Base-by-base conservation (phyloP, 169 alveolate species). In the Plasmodium inui region DNA sequence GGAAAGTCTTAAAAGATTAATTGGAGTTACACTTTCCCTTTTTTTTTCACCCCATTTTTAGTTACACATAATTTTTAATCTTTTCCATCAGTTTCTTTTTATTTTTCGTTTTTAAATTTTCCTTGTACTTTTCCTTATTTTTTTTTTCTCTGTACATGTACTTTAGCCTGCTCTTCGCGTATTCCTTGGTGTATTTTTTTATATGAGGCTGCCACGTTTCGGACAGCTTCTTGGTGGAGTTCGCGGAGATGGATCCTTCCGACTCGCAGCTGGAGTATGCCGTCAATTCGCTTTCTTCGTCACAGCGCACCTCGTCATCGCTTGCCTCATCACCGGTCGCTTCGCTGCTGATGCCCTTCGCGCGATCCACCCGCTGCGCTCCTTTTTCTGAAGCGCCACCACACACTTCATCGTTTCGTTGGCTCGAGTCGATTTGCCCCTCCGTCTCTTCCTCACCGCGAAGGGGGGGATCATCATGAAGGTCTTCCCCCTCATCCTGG, bases 51-150 rank as follows among this genome's bases (percentile, higher is more conserved):
- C 41, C 53, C 30, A 30, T 2, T 53, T n/a, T 30, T 37, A 19
- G 12, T 53, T 61, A 88, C 22, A 79, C 46, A 44, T 72, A 88
- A 39, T 79, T 78, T 88, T 88, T 88, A 61, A 88, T 88, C 50
- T 46, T 88, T 70, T 88, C 94, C 94, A 88, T 88, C 19, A 88
- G n/a, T 53, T 88, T 88, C 55, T 88, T 88, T 88, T 88, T 88
- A 39, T 79, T 88, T 79, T 88, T 88, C 37, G 94, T 88, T 79
- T 88, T 88, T 61, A 88, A 78, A 79, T 79, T 88, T 88, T 88
- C 94, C 82, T 88, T 88, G 39, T 55, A 88, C 32, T 88, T 88
- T 88, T 88, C 94, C 34, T 79, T 88, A 19, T 50, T 76, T 79
- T 88, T 88, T 57, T 88, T 88, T 67, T 88, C 79, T 37, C 89